Percentiles rank a stretch among this genome's conserved stretches.
Evolutionary conservation across 2,329 filamentous ascomycete genomes (phyloP).

Genomic region (Dothistroma septosporum): DNA sequence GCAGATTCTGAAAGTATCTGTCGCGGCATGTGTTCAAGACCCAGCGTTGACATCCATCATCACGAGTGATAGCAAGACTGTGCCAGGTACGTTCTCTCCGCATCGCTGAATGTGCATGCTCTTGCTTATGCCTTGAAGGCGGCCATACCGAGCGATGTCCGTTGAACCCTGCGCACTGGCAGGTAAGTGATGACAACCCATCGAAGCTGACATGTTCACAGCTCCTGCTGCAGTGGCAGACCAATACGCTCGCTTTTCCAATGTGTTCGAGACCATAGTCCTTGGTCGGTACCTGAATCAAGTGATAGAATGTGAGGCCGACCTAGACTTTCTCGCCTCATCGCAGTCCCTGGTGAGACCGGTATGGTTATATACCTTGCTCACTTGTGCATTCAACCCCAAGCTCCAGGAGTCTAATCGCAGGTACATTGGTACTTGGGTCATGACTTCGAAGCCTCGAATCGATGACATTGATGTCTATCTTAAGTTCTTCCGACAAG

Average conservation of each 20-base stretch:
- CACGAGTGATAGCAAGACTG: neutral
- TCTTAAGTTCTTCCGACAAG: slow-evolving; percentile 37
- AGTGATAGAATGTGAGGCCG: slow-evolving; percentile 43
- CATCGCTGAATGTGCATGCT: neutral
- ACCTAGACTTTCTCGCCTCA: slow-evolving; percentile 40
- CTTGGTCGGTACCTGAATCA: slow-evolving; percentile 49
- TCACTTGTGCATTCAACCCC: slow-evolving; percentile 40
- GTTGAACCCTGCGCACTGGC: neutral
- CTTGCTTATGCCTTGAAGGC: slow-evolving; percentile 8
- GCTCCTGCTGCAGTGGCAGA: slow-evolving; percentile 16
- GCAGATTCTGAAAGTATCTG: slow-evolving; percentile 41
- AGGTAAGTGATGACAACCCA: slow-evolving; percentile 2
- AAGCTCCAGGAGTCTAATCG: slow-evolving; percentile 45
- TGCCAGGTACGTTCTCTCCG: slow-evolving; percentile 15
- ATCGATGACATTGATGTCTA: slow-evolving; percentile 26
- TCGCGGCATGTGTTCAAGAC: slow-evolving; percentile 30
- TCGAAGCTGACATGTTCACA: slow-evolving; percentile 8
- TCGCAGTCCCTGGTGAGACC: slow-evolving; percentile 35
- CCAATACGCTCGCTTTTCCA: slow-evolving; percentile 43
- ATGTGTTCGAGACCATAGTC: slow-evolving; percentile 47
- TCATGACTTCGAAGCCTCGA: slow-evolving; percentile 34
- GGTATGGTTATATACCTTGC: slow-evolving; percentile 42
- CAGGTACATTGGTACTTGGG: slow-evolving; percentile 46
- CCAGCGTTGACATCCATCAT: slow-evolving; percentile 3
- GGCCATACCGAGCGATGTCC: neutral